A percentile compares a stretch with the other conserved stretches of the same genome.
These are phyloP conservation scores for Xylaria sp. DNA, from an alignment of 2,329 filamentous ascomycete genomes.

Conservation along the genomic window DNA sequence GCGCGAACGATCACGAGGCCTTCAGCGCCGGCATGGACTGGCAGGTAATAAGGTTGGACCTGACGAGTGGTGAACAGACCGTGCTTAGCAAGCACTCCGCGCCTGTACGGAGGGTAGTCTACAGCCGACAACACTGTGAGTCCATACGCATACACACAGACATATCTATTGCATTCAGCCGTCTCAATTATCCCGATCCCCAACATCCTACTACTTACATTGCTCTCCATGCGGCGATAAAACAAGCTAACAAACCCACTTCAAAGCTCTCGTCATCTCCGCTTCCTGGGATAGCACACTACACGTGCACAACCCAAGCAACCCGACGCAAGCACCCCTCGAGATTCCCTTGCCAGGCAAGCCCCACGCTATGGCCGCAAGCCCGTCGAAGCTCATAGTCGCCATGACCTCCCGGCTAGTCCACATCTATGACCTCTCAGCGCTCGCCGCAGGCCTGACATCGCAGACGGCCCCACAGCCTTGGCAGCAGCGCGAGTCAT, in stretches of 20 bases:
- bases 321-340: conserved; percentile 64
- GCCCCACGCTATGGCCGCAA: conserved; percentile 86
- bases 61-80: conserved; percentile 76
- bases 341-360: conserved; percentile 81
- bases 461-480: conserved; percentile 65
- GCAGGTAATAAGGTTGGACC: conserved; percentile 80
- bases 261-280: conserved; percentile 77
- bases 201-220: background rate
- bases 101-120: conserved; percentile 85
- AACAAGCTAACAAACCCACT: conserved; percentile 13
- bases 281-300: conserved; percentile 94
- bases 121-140: conserved; percentile 76
- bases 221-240: background rate
- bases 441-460: conserved; percentile 67
- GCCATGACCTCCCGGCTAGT: conserved; percentile 95
- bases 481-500: conserved; percentile 94
- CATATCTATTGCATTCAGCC: background rate
- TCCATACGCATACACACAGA: conserved; percentile 5
- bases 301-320: conserved; percentile 78
- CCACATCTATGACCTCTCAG: conserved; percentile 89
- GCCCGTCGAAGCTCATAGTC: conserved; percentile 83
- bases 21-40: conserved; percentile 89
- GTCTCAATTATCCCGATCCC: background rate
- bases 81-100: conserved; percentile 81
- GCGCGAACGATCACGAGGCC: conserved; percentile 81